Percentiles rank a stretch among this genome's conserved stretches.
phyloP scores from a whole-genome alignment of 768 basidiomycete species.

The Cubamyces sp. region DNA sequence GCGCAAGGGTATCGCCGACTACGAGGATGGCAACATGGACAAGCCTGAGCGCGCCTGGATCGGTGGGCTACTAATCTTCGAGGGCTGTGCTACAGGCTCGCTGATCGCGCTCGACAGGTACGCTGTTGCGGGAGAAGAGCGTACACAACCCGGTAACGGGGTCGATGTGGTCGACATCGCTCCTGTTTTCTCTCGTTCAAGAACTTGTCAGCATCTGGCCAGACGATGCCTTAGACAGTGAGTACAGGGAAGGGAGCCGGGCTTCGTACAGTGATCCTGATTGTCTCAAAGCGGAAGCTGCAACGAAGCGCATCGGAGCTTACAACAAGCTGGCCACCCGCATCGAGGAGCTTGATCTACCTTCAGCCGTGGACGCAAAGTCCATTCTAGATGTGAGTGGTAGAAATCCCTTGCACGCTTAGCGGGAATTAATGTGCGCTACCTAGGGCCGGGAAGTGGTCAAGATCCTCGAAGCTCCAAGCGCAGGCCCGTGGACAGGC shows the following conservation, averaged over 20 bases:
- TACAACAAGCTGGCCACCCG: slow-evolving; percentile 71
- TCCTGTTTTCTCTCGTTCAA: slow-evolving; percentile 76
- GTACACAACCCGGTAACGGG: slow-evolving; percentile 68
- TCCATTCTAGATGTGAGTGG: slow-evolving; percentile 77
- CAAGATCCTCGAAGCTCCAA: slow-evolving; percentile 51
- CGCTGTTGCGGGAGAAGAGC: slow-evolving; percentile 65
- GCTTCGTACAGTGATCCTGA: background rate
- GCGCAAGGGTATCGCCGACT: slow-evolving; percentile 29
- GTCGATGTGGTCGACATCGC: slow-evolving; percentile 69
- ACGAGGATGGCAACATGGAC: slow-evolving; percentile 20
- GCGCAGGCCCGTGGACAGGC: slow-evolving; percentile 74
- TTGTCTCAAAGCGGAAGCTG: slow-evolving; percentile 44
- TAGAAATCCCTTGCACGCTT: background rate
- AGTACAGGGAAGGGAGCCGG: slow-evolving; percentile 27
- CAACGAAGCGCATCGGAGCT: slow-evolving; percentile 50
- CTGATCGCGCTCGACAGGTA: slow-evolving; percentile 44
- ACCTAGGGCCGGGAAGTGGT: slow-evolving; percentile 73
- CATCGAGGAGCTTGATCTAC: slow-evolving; percentile 65
- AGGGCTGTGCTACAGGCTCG: background rate
- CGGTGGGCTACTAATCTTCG: slow-evolving; percentile 44
- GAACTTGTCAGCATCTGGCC: slow-evolving; percentile 66
- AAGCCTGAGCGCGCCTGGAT: slow-evolving; percentile 58
- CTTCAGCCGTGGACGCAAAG: slow-evolving; percentile 63
- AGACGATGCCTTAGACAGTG: slow-evolving; percentile 46
- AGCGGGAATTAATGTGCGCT: slow-evolving; percentile 1